These are phyloP conservation scores for Nemania bipapillata DNA, from an alignment of 2,329 filamentous ascomycete genomes.

Conservation along the genomic window DNA sequence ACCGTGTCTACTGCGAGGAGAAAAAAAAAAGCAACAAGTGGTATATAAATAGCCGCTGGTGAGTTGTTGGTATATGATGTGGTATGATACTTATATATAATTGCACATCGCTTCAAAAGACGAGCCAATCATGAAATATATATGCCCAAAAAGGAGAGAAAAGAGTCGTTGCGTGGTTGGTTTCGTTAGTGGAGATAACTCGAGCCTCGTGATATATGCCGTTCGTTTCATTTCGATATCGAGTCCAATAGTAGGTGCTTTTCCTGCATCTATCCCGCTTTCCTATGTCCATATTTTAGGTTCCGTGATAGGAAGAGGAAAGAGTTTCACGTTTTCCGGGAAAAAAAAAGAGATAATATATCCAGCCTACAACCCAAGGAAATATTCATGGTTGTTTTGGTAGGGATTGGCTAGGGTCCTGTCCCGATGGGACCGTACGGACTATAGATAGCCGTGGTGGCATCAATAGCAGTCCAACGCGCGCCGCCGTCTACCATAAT, in stretches of 20 bases:
- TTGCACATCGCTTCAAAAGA: neutral
- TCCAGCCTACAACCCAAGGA: neutral
- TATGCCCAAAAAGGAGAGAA: neutral
- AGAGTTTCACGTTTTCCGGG: neutral
- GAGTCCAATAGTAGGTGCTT: conserved; percentile 1
- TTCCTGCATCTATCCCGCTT: neutral
- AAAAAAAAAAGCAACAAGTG: neutral
- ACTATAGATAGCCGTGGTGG: conserved; percentile 44
- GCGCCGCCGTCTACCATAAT: conserved; percentile 56
- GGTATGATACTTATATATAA: neutral
- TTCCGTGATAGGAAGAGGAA: neutral
- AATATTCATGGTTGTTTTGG: neutral
- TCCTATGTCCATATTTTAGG: neutral
- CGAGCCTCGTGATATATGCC: neutral
- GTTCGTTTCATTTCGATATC: neutral
- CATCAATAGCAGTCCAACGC: conserved; percentile 45
- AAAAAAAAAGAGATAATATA: neutral
- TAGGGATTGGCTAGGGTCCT: conserved; percentile 19
- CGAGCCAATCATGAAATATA: neutral
- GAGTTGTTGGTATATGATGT: neutral
- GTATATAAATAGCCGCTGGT: neutral
- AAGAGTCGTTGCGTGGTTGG: neutral
- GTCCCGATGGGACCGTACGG: conserved; percentile 41
- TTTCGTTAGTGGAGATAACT: neutral
- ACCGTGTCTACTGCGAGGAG: neutral